Evolutionary conservation across 495 filamentous ascomycete species (phyloP).

Genomic region (Lentithecium fluviatile): DNA sequence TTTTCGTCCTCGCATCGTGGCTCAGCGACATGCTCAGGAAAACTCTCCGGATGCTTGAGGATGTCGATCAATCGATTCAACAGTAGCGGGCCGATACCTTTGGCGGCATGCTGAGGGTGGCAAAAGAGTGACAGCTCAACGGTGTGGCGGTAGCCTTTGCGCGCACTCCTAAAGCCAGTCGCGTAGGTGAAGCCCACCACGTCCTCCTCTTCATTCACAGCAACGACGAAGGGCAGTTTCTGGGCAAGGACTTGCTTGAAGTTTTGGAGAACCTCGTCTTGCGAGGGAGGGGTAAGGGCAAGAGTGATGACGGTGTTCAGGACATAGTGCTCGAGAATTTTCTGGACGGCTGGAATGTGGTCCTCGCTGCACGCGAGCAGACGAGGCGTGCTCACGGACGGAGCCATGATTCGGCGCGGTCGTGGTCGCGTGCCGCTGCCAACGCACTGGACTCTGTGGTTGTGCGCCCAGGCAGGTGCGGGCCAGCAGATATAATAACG

Average conservation of each 20-base stretch:
- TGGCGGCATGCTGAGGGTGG: slow-evolving; percentile 12
- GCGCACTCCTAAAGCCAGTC: slow-evolving; percentile 16
- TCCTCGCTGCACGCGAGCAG: neutral
- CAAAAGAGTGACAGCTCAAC: slow-evolving; percentile 31
- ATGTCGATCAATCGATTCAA: slow-evolving; percentile 24
- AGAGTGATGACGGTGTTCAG: slow-evolving; percentile 31
- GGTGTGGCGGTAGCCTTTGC: slow-evolving; percentile 30
- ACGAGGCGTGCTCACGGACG: slow-evolving; percentile 14
- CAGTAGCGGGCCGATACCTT: slow-evolving; percentile 24
- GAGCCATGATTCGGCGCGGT: slow-evolving; percentile 15
- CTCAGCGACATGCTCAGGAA: slow-evolving; percentile 18
- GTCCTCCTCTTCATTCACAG: slow-evolving; percentile 13
- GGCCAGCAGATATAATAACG: neutral
- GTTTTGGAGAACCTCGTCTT: slow-evolving; percentile 17
- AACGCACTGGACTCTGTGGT: neutral
- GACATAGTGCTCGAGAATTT: slow-evolving; percentile 23
- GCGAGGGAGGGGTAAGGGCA: neutral
- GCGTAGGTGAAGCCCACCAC: slow-evolving; percentile 24
- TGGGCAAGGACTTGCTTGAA: neutral
- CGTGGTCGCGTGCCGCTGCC: slow-evolving; percentile 19
- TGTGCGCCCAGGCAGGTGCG: neutral
- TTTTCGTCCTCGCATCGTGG: slow-evolving; percentile 16
- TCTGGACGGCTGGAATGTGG: slow-evolving; percentile 17
- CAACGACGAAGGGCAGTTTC: slow-evolving; percentile 28
- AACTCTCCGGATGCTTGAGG: slow-evolving; percentile 14